Percentiles rank a stretch among this genome's conserved stretches.
These are phyloP conservation scores for Plasmodium ovale DNA, from an alignment of 169 alveolate genomes.

Conservation along the genomic window DNA sequence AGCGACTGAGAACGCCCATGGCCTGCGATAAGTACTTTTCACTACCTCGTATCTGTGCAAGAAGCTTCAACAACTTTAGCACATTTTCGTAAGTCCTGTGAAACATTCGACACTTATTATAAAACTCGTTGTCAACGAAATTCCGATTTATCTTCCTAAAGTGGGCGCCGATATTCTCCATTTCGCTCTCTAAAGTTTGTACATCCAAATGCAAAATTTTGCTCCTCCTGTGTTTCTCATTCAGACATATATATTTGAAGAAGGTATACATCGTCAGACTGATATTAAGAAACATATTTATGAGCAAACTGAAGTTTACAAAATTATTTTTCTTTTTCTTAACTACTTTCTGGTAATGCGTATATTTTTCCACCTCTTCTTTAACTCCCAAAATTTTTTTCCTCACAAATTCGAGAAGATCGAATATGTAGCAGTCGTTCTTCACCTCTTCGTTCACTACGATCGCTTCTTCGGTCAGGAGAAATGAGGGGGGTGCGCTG, in stretches of 20 bases:
- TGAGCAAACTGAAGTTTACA: slow-evolving; percentile 38
- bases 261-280: slow-evolving; percentile 46
- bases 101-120: slow-evolving; percentile 30
- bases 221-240: slow-evolving; percentile 1
- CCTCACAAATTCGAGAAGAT: slow-evolving; percentile 30
- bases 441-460: background rate
- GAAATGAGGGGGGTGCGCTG: background rate
- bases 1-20: background rate
- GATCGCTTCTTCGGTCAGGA: background rate
- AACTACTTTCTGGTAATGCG: slow-evolving; percentile 25
- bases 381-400: slow-evolving; percentile 22
- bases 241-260: slow-evolving; percentile 19
- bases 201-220: slow-evolving; percentile 21
- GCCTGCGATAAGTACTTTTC: slow-evolving; percentile 3
- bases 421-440: slow-evolving; percentile 17
- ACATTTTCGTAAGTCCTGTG: slow-evolving; percentile 16
- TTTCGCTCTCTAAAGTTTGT: background rate
- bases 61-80: slow-evolving; percentile 10
- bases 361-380: slow-evolving; percentile 54
- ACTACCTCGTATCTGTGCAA: background rate
- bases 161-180: slow-evolving; percentile 1
- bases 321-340: slow-evolving; percentile 51
- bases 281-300: slow-evolving; percentile 51
- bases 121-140: slow-evolving; percentile 28
- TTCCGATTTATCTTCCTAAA: slow-evolving; percentile 48